Base-by-base conservation (phyloP, 306 rosid genomes). In the Vigna hirtella region DNA sequence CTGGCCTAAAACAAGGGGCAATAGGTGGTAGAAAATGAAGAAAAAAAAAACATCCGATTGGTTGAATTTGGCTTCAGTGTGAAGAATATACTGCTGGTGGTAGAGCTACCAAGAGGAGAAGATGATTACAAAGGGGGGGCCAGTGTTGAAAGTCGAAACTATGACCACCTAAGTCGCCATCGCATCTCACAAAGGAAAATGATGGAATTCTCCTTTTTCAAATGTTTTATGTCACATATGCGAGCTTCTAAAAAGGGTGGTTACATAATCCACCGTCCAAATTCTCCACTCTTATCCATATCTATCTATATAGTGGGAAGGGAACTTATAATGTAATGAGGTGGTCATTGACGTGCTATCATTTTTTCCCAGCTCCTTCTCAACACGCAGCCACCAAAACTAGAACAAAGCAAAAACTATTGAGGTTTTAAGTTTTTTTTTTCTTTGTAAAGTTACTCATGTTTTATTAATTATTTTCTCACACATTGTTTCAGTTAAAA, bases 51-150 rank as follows among this genome's bases (percentile, higher is more conserved):
- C 4, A 71, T 79, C 11, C 47, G 15, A 53, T 45, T 45, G 50
- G 13, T 53, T 6, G 43, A 32, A 62, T 43, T 55, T 77, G 82
- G 43, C 83, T 83, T 83, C 10, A 38, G 17, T 36, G 61, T 58
- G 72, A 77, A 83, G 83, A 77, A 83, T 77, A 64, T 66, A 64
- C 85, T 66, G 56, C 82, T 77, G 38, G 18, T 45, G 75, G 66
- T 48, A 53, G 64, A 77, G 70, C 58, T 81, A 68, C 28, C 52
- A 36, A 61, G 40, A 50, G 77, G 14, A 64, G 75, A 68, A 55
- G 42, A 72, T 82, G 67, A 82, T 82, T 82, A 73, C 76, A 78
- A 70, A 40, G 65, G 74, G 82, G 82, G 79, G 83, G 55, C 83
- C 80, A 78, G 64, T 24, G 72, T 83, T 77, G 79, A 77, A 83